phyloP scores from a whole-genome alignment of 108 stramenopile genomes.

The Nitzschia sp. region DNA sequence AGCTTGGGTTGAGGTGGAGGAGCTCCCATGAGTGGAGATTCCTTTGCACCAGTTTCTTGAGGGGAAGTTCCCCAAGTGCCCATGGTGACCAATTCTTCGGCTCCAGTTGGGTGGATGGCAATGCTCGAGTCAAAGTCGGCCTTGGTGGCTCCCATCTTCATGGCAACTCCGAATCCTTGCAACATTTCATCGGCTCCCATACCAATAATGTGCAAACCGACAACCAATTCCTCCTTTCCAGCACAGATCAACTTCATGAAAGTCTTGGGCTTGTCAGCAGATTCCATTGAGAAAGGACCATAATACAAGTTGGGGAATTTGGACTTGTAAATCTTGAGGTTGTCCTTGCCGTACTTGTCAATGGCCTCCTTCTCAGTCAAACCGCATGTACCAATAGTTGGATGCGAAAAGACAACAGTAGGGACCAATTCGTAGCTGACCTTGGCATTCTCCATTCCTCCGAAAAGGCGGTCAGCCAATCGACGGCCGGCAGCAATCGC shows the following conservation, averaged over 20 bases:
- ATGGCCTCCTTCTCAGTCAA: conserved; percentile 86
- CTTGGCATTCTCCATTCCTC: conserved; percentile 42
- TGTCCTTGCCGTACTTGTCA: conserved; percentile 84
- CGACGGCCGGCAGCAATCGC: conserved; percentile 89
- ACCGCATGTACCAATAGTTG: conserved; percentile 82
- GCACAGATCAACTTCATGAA: conserved; percentile 87
- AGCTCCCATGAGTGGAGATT: conserved; percentile 67
- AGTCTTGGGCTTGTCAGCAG: conserved; percentile 92
- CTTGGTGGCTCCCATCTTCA: conserved; percentile 95
- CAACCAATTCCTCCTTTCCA: conserved; percentile 83
- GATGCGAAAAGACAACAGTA: conserved; percentile 91
- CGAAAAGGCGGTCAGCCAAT: conserved; percentile 89
- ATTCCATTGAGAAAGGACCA: conserved; percentile 75
- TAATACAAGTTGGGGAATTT: conserved; percentile 93
- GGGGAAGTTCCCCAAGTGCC: conserved; percentile 72
- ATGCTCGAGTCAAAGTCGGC: conserved; percentile 94
- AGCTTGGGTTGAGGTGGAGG: conserved; percentile 54
- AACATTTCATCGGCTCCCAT: conserved; percentile 96
- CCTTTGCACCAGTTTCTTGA: conserved; percentile 67
- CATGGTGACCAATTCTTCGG: conserved; percentile 91
- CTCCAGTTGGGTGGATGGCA: conserved; percentile 94
- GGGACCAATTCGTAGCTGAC: conserved; percentile 80
- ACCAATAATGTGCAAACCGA: conserved; percentile 92
- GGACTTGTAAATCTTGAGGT: conserved; percentile 85
- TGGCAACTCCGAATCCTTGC: conserved; percentile 86